phyloP scores from a whole-genome alignment of 805 yeast genomes.

The Brettanomyces nanus region DNA sequence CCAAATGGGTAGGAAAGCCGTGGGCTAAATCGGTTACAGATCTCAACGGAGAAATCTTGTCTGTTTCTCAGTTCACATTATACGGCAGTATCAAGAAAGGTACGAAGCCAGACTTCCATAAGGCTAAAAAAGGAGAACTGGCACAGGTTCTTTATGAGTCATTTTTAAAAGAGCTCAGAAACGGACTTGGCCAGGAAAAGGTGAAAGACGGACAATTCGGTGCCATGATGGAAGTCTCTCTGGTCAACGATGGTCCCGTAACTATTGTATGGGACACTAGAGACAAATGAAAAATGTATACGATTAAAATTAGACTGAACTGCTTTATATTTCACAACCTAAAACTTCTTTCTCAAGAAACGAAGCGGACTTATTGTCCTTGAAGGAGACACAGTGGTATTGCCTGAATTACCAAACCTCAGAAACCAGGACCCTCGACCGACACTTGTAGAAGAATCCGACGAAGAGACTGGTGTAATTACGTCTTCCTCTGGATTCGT shows the following conservation, averaged over 20 bases:
- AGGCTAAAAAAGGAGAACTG: constrained; percentile 72
- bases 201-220: constrained; percentile 91
- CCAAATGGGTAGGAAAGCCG: constrained; percentile 50
- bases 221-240: constrained; percentile 91
- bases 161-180: constrained; percentile 40
- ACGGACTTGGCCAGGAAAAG: constrained; percentile 49
- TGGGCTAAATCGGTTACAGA: constrained; percentile 74
- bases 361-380: background rate
- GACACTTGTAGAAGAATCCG: background rate
- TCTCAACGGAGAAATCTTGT: constrained; percentile 61
- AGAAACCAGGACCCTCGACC: constrained; percentile 17
- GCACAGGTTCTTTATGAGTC: constrained; percentile 43
- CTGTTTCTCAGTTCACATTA: constrained; percentile 90
- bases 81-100: constrained; percentile 84
- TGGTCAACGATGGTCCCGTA: constrained; percentile 90
- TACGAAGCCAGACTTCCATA: constrained; percentile 89
- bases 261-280: constrained; percentile 76
- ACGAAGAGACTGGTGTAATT: background rate
- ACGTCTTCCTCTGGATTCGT: constrained; percentile 2
- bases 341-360: background rate
- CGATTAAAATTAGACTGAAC: background rate
- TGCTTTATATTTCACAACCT: background rate
- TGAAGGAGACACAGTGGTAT: background rate
- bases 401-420: constrained; percentile 9
- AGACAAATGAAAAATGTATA: constrained; percentile 21